Base-by-base conservation (phyloP, 2,329 filamentous ascomycete species). In the Gliomastix tumulicola region DNA sequence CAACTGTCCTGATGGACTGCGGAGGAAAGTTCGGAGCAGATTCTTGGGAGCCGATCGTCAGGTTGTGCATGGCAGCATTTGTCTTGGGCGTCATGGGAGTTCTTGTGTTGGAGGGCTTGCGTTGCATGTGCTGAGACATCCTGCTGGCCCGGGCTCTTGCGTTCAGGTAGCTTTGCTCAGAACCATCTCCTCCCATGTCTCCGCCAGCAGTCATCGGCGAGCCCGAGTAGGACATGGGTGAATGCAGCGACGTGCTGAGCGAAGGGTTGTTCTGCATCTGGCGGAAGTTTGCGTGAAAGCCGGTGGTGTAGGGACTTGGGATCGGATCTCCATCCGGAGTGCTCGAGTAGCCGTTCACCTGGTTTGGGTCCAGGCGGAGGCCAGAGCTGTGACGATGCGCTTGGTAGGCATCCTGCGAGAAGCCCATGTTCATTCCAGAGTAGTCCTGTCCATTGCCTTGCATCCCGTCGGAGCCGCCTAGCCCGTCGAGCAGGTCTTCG, bases 291-390 rank as follows among this genome's bases (percentile, higher is more conserved):
- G 84, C 84, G 60, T 81, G 83, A 66, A 89, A 92, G 53, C 75
- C 80, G 48, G 84, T 77, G 30, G 85, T 75, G 52, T 88, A 96
- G 0, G 90, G 90, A 50, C 88, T 96, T 53, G 94, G 86, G 42
- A 95, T 90, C 6, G 90, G 88, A 36, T 88, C 84, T 36, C 88
- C 88, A 42, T 97, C 90, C 4, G 90, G 89, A 3, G 89, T 95
- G 56, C 86, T 87, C 16, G 90, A 95, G 60, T 84, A 97, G 43
- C 87, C 79, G 52, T 84, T 83, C 53, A 88, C 79, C 40, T 84
- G 80, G 33, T 74, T 66, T 42, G 80, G 76, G 45, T 85, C 80
- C 49, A 82, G 74, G 41, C 79, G 74, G 25, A 83, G 59, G 22
- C 68, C 62, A 40, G 66, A 54, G 41, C 68, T 71, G 35, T 64